Evolutionary conservation across 1,284 basidiomycete species (phyloP), one percentile per base, ranked within the genome.

Genomic region (Sparassis latifolia): DNA sequence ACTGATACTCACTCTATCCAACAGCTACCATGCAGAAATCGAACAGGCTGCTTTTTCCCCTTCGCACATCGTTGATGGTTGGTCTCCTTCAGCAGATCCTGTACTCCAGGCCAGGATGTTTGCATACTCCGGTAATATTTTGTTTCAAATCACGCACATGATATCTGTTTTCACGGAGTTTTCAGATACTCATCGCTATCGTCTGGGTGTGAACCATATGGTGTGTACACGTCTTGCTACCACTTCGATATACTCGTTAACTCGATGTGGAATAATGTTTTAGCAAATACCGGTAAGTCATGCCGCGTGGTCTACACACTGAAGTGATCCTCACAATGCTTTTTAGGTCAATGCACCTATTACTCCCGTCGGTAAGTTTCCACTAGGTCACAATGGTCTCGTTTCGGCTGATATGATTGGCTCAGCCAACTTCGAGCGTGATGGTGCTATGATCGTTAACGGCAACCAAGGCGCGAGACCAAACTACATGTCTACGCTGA

Each of bases 31-130:
- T 50, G 85, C 88, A 42, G 89, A 92, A 70, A 79, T 92, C 47
- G 90, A 92, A 65, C 89, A 92, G 69, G 80, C 70, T 50, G 92
- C 90, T 1, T 95, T 92, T 74, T 78, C 89, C 30, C 94, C 93
- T 0, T 86, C 88, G 0, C 91, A 96, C 65, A 70, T 84, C 47
- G 72, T 75, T 28, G 65, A 66, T 4, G 74, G 74, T 10, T 66
- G 72, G 60, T 74, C 71, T 52, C 64, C 71, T 1, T 68, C 70
- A 3, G 66, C 69, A 20, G 74, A 75, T 57, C 74, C 74, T 3
- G 70, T 75, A 10, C 65, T 76, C 39, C 74, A 75, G 52, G 64
- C 68, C 3, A 68, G 74, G 29, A 63, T 75, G 20, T 76, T 74
- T 64, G 68, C 72, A 1, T 76, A 76, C 51, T 52, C 60, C 5